Evolutionary conservation across 805 yeast genomes (phyloP).

Genomic region (Sugiyamaella marilandica): DNA sequence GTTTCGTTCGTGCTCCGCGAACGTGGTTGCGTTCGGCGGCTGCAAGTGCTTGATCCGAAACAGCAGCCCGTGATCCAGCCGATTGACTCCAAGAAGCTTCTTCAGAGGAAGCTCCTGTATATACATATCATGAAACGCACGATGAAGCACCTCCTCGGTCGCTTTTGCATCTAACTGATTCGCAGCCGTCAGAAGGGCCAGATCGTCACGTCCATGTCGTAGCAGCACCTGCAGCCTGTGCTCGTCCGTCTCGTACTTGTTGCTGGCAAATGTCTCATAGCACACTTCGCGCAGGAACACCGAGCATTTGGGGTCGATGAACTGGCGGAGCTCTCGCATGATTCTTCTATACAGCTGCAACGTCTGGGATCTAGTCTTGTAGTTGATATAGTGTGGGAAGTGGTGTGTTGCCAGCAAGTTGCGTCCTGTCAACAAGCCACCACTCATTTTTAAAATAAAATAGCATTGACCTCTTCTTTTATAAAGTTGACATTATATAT

Average conservation of each 20-base stretch:
- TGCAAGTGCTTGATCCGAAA: constrained; percentile 20
- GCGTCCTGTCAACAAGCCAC: too few species aligned
- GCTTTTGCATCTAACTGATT: constrained; percentile 10
- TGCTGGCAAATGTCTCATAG: constrained; percentile 19
- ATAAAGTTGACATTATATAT: too few species aligned
- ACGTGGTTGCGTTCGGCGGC: constrained; percentile 15
- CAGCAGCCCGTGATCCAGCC: constrained; percentile 6
- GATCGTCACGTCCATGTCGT: constrained; percentile 12
- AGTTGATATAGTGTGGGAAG: constrained; percentile 18
- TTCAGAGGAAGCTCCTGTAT: constrained; percentile 19
- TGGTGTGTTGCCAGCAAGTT: constrained; percentile 4
- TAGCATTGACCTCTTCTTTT: too few species aligned
- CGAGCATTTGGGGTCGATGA: constrained; percentile 22
- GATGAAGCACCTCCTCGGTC: constrained; percentile 13
- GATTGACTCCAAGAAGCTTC: constrained; percentile 5
- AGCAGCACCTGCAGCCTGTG: constrained; percentile 15
- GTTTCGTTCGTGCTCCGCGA: constrained; percentile 14
- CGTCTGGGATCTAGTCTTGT: neutral
- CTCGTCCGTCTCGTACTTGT: constrained; percentile 20
- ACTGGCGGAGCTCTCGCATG: constrained; percentile 9
- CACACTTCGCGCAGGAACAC: constrained; percentile 9
- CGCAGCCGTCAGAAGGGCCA: constrained; percentile 13
- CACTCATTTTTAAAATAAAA: too few species aligned
- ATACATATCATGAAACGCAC: constrained; percentile 11
- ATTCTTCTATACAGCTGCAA: constrained; percentile 14